A percentile compares a stretch with the other conserved stretches of the same genome.
Conservation (phyloP, 768 basidiomycete genomes). For the Amanita pallidorosea region DNA sequence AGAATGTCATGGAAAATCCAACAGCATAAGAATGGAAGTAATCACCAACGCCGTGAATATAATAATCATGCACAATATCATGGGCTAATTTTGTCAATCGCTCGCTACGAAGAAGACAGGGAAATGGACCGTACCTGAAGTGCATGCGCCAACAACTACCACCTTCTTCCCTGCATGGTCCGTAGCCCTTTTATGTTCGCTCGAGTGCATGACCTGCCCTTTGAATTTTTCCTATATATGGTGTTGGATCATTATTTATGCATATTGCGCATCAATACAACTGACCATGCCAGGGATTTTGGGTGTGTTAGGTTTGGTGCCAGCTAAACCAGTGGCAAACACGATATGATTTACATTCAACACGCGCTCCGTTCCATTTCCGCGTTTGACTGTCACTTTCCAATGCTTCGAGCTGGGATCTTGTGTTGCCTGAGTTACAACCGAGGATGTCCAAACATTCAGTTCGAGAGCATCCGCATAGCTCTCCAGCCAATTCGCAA, state of each 20-base stretch:
- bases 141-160: slow-evolving; percentile 59
- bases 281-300: slow-evolving; percentile 29
- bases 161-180: slow-evolving; percentile 53
- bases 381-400: slow-evolving; percentile 30
- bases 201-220: slow-evolving; percentile 44
- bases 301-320: slow-evolving; percentile 35
- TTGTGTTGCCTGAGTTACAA: slow-evolving; percentile 16
- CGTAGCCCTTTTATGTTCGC: slow-evolving; percentile 32
- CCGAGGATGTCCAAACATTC: slow-evolving; percentile 51
- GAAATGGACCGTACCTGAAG: slow-evolving; percentile 27
- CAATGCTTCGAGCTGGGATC: slow-evolving; percentile 28
- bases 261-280: background rate
- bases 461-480: slow-evolving; percentile 53
- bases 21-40: background rate
- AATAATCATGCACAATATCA: slow-evolving; percentile 29
- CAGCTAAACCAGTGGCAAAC: slow-evolving; percentile 44
- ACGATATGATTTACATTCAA: slow-evolving; percentile 42
- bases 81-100: slow-evolving; percentile 16
- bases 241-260: background rate
- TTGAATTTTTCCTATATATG: slow-evolving; percentile 26
- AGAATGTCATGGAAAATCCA: background rate
- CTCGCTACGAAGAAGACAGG: background rate
- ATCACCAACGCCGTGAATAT: slow-evolving; percentile 4
- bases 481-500: slow-evolving; percentile 59
- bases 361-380: slow-evolving; percentile 20